phyloP scores from a whole-genome alignment of 441 rosid species.

The Adansonia madagascariensis region DNA sequence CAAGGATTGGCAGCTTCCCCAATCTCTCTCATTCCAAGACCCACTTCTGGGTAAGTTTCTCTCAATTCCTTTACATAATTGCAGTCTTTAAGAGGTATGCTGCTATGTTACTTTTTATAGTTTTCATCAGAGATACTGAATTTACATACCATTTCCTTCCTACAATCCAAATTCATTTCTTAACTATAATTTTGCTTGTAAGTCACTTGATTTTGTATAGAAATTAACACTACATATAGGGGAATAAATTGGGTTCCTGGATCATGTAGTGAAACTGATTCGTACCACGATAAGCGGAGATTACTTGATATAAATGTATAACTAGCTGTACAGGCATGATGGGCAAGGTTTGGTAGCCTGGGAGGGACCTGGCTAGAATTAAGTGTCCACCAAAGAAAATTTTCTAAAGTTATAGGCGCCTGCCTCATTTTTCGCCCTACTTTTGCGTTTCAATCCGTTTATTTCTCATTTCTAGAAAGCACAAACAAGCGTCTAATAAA shows the following conservation, averaged over 20 bases:
- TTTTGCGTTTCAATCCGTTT: background rate
- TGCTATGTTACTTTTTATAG: background rate
- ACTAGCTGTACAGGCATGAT: background rate
- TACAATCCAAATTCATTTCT: background rate
- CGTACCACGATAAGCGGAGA: background rate
- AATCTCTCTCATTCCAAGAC: conserved; percentile 42
- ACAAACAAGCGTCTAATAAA: background rate
- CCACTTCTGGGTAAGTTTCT: conserved; percentile 68
- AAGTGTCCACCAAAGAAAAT: background rate
- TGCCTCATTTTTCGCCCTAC: background rate
- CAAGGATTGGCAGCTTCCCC: conserved; percentile 55
- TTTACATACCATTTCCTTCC: background rate
- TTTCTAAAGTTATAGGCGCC: conserved; percentile 13
- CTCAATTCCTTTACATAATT: background rate
- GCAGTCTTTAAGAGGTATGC: background rate
- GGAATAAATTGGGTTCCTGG: background rate
- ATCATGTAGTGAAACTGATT: background rate
- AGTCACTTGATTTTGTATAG: background rate
- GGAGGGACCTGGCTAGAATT: background rate
- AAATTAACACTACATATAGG: background rate
- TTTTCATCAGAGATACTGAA: background rate
- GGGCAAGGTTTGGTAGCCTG: background rate
- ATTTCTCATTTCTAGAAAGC: background rate
- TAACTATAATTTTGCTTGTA: background rate
- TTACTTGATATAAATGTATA: background rate